Evolutionary conservation across 768 basidiomycete species (phyloP).

Genomic region (Hericium alpestre): DNA sequence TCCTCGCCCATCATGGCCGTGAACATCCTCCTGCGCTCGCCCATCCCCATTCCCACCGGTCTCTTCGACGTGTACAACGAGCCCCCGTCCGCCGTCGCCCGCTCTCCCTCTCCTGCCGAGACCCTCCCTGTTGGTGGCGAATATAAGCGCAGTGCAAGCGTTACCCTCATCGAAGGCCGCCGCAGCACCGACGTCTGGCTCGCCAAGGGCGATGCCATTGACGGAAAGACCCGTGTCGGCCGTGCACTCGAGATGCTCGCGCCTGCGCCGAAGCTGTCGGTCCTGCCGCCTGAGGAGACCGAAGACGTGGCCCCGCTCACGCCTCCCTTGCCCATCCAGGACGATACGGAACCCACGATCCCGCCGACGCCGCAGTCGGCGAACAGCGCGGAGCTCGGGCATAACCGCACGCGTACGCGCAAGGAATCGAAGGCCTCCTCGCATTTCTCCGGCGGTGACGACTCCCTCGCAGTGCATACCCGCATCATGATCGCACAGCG

Average conservation of each 20-base stretch:
- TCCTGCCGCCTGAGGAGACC: conserved; percentile 47
- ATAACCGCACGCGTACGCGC: conserved; percentile 20
- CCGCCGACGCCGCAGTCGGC: conserved; percentile 43
- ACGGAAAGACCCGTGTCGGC: conserved; percentile 50
- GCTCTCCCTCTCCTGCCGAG: conserved; percentile 33
- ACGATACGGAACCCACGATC: conserved; percentile 32
- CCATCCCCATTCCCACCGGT: conserved; percentile 56
- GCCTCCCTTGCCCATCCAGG: conserved; percentile 52
- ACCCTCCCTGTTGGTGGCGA: conserved; percentile 39
- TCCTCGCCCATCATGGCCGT: conserved; percentile 59
- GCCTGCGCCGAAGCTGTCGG: conserved; percentile 56
- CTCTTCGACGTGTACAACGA: conserved; percentile 45
- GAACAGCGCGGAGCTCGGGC: conserved; percentile 46
- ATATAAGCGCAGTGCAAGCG: conserved; percentile 53
- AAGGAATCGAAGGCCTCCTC: conserved; percentile 48
- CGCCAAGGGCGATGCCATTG: conserved; percentile 59
- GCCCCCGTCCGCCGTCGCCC: conserved; percentile 31
- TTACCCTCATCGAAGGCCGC: conserved; percentile 58
- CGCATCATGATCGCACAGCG: conserved; percentile 64
- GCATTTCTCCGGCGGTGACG: conserved; percentile 39
- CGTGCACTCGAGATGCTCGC: conserved; percentile 55
- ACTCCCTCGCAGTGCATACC: conserved; percentile 39
- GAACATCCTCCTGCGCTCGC: conserved; percentile 48
- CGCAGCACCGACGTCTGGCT: conserved; percentile 72
- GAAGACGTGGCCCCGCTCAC: conserved; percentile 30